These are phyloP conservation scores for Fusarium vanettenii DNA, from an alignment of 2,329 filamentous ascomycete species.

Conservation along the genomic window DNA sequence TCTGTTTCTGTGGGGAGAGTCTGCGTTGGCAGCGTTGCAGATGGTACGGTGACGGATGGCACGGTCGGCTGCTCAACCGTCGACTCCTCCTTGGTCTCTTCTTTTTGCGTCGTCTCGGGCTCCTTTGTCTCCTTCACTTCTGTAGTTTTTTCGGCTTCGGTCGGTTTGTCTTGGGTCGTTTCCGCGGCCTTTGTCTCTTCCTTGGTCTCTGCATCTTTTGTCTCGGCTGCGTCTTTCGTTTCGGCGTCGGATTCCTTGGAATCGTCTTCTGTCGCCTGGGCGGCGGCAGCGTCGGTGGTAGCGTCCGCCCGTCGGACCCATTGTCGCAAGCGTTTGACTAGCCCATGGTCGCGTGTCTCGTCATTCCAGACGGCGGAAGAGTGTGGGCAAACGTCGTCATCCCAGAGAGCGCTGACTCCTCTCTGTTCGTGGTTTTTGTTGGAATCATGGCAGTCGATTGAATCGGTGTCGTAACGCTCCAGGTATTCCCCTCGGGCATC, in stretches of 20 bases:
- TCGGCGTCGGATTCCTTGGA: background rate
- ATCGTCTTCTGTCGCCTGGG: background rate
- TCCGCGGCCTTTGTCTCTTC: background rate
- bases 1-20: background rate
- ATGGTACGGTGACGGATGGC: background rate
- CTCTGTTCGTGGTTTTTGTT: background rate
- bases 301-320: background rate
- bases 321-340: background rate
- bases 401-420: background rate
- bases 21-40: background rate
- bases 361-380: background rate
- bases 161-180: background rate
- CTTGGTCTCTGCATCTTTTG: background rate
- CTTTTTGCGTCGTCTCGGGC: background rate
- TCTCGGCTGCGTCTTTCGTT: background rate
- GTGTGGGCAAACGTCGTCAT: background rate
- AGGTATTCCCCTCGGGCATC: background rate
- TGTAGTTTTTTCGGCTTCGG: background rate
- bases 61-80: background rate
- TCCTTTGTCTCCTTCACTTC: background rate
- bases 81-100: background rate
- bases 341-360: background rate
- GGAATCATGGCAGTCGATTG: background rate
- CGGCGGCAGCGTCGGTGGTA: background rate
- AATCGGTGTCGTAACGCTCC: background rate